phyloP scores from a whole-genome alignment of 2,329 filamentous ascomycete genomes.

The Colletotrichum trifolii region DNA sequence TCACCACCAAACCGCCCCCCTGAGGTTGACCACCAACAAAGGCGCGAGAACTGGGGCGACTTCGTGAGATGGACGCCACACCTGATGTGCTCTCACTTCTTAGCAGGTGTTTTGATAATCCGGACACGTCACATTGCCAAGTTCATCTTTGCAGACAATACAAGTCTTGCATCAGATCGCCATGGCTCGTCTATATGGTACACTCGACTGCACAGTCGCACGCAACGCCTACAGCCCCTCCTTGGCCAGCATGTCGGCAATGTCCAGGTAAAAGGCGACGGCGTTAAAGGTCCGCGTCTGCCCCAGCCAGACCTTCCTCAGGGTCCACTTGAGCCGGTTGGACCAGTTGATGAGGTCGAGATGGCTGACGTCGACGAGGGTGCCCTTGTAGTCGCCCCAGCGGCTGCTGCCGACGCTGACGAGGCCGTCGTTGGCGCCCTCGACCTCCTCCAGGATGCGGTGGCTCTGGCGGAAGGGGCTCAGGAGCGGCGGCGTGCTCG shows the following conservation, averaged over 20 bases:
- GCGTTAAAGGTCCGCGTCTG: conserved; percentile 71
- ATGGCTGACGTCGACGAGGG: conserved; percentile 70
- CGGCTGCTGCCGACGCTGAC: conserved; percentile 72
- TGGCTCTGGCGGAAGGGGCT: conserved; percentile 71
- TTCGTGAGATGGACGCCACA: too few species aligned
- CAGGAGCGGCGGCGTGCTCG: conserved; percentile 65
- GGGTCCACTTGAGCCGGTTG: conserved; percentile 66
- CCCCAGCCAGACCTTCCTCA: conserved; percentile 64
- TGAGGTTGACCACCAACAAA: too few species aligned
- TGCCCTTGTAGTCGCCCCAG: conserved; percentile 74
- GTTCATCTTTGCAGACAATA: too few species aligned
- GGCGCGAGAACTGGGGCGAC: too few species aligned
- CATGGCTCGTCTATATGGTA: too few species aligned
- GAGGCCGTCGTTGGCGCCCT: conserved; percentile 74
- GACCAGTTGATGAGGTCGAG: conserved; percentile 77
- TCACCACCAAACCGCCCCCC: too few species aligned
- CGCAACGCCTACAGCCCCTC: conserved; percentile 60
- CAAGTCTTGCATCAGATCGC: too few species aligned
- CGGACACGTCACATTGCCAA: too few species aligned
- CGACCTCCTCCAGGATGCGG: conserved; percentile 58
- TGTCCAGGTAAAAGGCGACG: conserved; percentile 73
- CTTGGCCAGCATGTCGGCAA: conserved; percentile 77
- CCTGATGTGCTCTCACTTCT: too few species aligned
- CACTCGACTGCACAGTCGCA: not conserved
- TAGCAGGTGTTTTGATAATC: too few species aligned